Conservation (phyloP, 73 alveolate genomes). For the Paramecium caudatum region DNA sequence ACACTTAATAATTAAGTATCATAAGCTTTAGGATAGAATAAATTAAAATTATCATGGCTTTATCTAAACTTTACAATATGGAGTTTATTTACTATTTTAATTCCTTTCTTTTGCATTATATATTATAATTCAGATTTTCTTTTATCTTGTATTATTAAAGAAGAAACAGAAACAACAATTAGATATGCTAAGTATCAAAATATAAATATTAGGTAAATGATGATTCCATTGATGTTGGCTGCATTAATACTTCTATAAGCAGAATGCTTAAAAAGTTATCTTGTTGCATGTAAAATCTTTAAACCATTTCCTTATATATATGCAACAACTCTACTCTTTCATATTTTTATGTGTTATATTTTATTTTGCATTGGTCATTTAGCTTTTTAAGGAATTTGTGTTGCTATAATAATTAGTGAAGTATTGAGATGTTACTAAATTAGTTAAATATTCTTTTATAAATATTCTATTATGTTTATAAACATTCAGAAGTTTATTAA, state of each 20-base stretch:
- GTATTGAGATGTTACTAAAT: too few species aligned
- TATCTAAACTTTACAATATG: constrained; percentile 16
- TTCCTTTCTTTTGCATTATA: constrained; percentile 16
- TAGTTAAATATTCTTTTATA: too few species aligned
- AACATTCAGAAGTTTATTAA: background rate
- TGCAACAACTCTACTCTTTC: background rate
- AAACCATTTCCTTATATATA: constrained; percentile 11
- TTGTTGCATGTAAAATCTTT: constrained; percentile 26
- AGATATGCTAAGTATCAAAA: background rate
- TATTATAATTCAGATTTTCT: background rate
- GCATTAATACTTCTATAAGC: background rate
- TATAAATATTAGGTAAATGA: background rate
- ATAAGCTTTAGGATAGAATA: constrained; percentile 52
- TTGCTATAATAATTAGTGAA: background rate
- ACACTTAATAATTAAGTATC: background rate
- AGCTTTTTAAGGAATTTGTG: background rate
- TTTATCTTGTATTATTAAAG: background rate
- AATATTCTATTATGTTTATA: background rate
- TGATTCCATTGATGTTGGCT: background rate
- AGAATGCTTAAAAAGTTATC: constrained; percentile 30
- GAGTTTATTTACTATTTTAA: background rate
- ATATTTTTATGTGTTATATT: background rate
- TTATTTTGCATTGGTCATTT: background rate
- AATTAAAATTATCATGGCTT: background rate
- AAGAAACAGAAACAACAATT: background rate